Percentiles rank a stretch among this genome's conserved stretches.
phyloP scores from a whole-genome alignment of 2,329 filamentous ascomycete genomes.

The Rhynchosporium agropyri region DNA sequence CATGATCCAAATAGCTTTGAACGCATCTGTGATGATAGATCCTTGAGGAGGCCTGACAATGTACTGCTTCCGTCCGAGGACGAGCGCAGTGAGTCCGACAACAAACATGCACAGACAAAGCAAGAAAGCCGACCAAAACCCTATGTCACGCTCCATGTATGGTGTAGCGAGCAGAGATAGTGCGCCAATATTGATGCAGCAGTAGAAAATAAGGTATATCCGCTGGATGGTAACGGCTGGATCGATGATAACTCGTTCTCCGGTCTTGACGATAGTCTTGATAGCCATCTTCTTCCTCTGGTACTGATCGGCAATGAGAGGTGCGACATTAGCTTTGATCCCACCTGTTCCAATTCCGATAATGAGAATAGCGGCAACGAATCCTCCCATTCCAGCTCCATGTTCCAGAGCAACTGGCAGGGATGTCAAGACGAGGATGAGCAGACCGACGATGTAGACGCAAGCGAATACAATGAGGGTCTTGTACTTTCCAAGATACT shows the following conservation, averaged over 20 bases:
- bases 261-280: slow-evolving; percentile 50
- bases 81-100: slow-evolving; percentile 53
- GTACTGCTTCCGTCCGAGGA: slow-evolving; percentile 59
- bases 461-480: slow-evolving; percentile 56
- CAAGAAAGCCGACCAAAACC: slow-evolving; percentile 53
- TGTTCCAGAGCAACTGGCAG: slow-evolving; percentile 50
- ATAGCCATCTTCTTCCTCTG: slow-evolving; percentile 47
- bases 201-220: slow-evolving; percentile 56
- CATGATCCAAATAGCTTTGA: slow-evolving; percentile 61
- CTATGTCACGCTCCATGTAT: slow-evolving; percentile 50
- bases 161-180: slow-evolving; percentile 48
- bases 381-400: slow-evolving; percentile 52
- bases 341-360: slow-evolving; percentile 51
- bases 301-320: slow-evolving; percentile 63
- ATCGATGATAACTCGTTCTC: slow-evolving; percentile 63
- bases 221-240: slow-evolving; percentile 59
- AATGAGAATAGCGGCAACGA: slow-evolving; percentile 53
- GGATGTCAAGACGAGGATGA: slow-evolving; percentile 57
- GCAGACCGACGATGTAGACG: slow-evolving; percentile 55
- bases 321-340: slow-evolving; percentile 70
- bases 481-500: slow-evolving; percentile 63
- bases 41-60: slow-evolving; percentile 58
- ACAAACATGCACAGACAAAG: slow-evolving; percentile 55
- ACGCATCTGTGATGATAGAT: slow-evolving; percentile 66
- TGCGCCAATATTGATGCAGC: slow-evolving; percentile 69